Percentiles rank a stretch among this genome's conserved stretches.
These are phyloP conservation scores for Gracilaria gracilis DNA, from an alignment of 23 red algal genomes.

Conservation along the genomic window DNA sequence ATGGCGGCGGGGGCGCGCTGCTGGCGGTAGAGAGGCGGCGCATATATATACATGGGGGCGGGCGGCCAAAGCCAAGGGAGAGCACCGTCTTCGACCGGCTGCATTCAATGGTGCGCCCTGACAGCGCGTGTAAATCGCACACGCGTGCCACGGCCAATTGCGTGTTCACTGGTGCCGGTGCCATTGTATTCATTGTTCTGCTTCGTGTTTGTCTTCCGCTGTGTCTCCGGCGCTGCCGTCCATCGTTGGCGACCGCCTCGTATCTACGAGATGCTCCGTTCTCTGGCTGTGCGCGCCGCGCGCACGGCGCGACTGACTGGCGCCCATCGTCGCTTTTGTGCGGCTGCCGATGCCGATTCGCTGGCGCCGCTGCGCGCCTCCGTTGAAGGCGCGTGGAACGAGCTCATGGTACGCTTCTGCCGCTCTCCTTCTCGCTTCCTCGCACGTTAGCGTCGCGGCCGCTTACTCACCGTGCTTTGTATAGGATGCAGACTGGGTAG, in stretches of 20 bases:
- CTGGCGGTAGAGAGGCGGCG: background rate
- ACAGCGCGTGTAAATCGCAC: background rate
- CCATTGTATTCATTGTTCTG: background rate
- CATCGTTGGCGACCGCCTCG: too few species aligned
- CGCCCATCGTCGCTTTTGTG: background rate
- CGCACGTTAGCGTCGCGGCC: background rate
- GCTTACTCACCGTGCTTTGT: background rate
- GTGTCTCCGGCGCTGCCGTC: too few species aligned
- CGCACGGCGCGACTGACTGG: background rate
- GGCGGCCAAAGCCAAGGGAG: too few species aligned
- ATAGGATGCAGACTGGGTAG: conserved; percentile 60
- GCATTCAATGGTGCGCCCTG: conserved; percentile 2
- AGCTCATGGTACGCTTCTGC: conserved; percentile 19
- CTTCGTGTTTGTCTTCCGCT: too few species aligned
- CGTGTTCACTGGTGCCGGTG: background rate
- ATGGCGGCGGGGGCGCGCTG: background rate
- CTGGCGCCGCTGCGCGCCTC: conserved; percentile 1
- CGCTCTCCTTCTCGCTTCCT: too few species aligned
- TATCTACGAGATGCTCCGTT: background rate
- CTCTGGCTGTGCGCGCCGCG: background rate
- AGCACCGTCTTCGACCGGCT: background rate
- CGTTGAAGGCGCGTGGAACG: background rate
- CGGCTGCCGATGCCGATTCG: background rate
- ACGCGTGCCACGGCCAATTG: conserved; percentile 1
- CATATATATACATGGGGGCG: too few species aligned